Evolutionary conservation across 208 protist genomes (phyloP).

Genomic region (Histomonas meleagridis): DNA sequence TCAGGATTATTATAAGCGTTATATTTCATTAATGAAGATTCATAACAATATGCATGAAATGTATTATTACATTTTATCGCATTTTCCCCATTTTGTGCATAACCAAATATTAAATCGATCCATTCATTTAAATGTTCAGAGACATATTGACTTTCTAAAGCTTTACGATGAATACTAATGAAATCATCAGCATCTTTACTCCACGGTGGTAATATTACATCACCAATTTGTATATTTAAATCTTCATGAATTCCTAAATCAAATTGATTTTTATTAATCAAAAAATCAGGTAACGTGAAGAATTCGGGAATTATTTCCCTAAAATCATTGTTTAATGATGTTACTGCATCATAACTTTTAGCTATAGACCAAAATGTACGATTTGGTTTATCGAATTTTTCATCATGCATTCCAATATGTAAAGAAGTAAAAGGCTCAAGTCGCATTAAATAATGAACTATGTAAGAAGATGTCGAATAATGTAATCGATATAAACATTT

Average conservation of each 20-base stretch:
- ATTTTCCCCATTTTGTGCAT: slow-evolving; percentile 49
- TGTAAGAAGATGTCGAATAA: slow-evolving; percentile 43
- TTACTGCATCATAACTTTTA: neutral
- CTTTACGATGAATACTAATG: slow-evolving; percentile 54
- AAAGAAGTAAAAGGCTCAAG: slow-evolving; percentile 46
- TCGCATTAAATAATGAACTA: slow-evolving; percentile 45
- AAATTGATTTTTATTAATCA: slow-evolving; percentile 50
- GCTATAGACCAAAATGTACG: neutral
- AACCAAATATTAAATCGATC: slow-evolving; percentile 66
- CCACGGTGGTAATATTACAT: slow-evolving; percentile 47
- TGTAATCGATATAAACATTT: slow-evolving; percentile 34
- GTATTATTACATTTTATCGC: neutral
- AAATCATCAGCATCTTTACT: slow-evolving; percentile 47
- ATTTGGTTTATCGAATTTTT: slow-evolving; percentile 15
- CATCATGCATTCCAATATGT: slow-evolving; percentile 42
- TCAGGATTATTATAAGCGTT: no score
- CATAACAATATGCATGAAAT: slow-evolving; percentile 18
- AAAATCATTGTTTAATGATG: neutral
- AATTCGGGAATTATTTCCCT: slow-evolving; percentile 58
- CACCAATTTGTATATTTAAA: neutral
- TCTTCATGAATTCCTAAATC: slow-evolving; percentile 47
- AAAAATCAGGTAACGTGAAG: slow-evolving; percentile 55
- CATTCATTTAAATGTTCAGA: slow-evolving; percentile 52
- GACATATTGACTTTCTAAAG: slow-evolving; percentile 54
- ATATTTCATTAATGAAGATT: no score